Evolutionary conservation across 352 stramenopile genomes (phyloP), one percentile per base, ranked within the genome.

Genomic region (Phytopythium mirpurense): DNA sequence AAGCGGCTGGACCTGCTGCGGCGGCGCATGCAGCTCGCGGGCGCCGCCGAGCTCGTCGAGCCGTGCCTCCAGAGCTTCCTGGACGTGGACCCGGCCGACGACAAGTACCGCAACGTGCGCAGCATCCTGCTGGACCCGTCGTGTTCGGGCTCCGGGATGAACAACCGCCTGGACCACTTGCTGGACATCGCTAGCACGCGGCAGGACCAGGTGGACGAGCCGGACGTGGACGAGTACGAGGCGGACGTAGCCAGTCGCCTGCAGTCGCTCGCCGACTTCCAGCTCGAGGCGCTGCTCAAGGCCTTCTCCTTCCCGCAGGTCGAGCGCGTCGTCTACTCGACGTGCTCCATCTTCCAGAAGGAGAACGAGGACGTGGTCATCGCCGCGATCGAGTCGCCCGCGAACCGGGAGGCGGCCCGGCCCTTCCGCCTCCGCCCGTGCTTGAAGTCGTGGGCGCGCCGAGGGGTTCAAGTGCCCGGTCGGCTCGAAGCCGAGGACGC

Each of bases 141-240:
- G 43, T 99, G 96, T 70, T 98, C 93, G 9, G 96, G 96, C 14
- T 98, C 90, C 43, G 96, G 96, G 16, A 98, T 99, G 76, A 93
- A 91, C 23, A 96, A 95, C 63, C 82, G 88, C 3, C 56, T 98
- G 32, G 83, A 97, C 58, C 93, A 96, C 51, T 73, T 98, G 60
- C 70, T 98, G 40, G 83, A 94, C 55, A 82, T 92, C 56, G 75
- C 74, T 2, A 87, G 85, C 52, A 70, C 83, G n/a, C 69, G 57
- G 40, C 46, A 52, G 31, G 63, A 86, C 49, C 72, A 74, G 15
- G 65, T 76, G 32, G 51, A 71, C 32, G 64, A 83, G 24, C 38
- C 70, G 9, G 57, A 68, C 37, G 46, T 60, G 29, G 62, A 72
- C 24, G 75, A 78, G 44, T 69, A 68, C 41, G 70, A 84, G 40